These are phyloP conservation scores for Kazachstania taianensis DNA, from an alignment of 805 yeast genomes.

Conservation along the genomic window DNA sequence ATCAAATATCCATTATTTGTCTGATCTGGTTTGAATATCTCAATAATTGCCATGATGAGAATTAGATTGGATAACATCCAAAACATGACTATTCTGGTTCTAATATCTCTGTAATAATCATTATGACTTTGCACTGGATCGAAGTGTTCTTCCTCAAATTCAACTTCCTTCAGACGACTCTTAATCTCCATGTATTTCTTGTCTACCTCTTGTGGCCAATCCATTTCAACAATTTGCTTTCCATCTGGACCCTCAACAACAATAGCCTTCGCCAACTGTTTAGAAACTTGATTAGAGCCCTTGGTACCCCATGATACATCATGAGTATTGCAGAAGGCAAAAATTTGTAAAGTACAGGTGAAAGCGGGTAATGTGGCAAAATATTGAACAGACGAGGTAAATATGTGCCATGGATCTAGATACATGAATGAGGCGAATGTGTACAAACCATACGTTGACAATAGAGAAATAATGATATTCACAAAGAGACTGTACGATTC, in stretches of 20 bases:
- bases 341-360: slow-evolving; percentile 85
- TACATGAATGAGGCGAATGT: slow-evolving; percentile 71
- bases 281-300: slow-evolving; percentile 72
- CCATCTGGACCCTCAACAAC: slow-evolving; percentile 74
- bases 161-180: slow-evolving; percentile 29
- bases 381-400: slow-evolving; percentile 82
- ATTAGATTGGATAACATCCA: slow-evolving; percentile 84
- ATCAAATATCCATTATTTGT: slow-evolving; percentile 65
- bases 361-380: slow-evolving; percentile 84
- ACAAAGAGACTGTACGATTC: slow-evolving; percentile 44
- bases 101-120: slow-evolving; percentile 88
- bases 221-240: slow-evolving; percentile 63
- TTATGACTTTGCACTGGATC: slow-evolving; percentile 35
- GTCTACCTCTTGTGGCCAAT: slow-evolving; percentile 33
- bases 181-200: slow-evolving; percentile 30
- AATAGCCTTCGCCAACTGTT: slow-evolving; percentile 69
- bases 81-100: slow-evolving; percentile 90
- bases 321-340: slow-evolving; percentile 95
- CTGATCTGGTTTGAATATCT: slow-evolving; percentile 62
- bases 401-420: slow-evolving; percentile 92
- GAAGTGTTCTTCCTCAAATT: slow-evolving; percentile 20
- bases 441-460: slow-evolving; percentile 89
- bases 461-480: slow-evolving; percentile 71
- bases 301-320: slow-evolving; percentile 96
- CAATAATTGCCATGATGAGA: slow-evolving; percentile 78